These are phyloP conservation scores for Psilocybe azurescens DNA, from an alignment of 768 basidiomycete genomes.

Conservation along the genomic window DNA sequence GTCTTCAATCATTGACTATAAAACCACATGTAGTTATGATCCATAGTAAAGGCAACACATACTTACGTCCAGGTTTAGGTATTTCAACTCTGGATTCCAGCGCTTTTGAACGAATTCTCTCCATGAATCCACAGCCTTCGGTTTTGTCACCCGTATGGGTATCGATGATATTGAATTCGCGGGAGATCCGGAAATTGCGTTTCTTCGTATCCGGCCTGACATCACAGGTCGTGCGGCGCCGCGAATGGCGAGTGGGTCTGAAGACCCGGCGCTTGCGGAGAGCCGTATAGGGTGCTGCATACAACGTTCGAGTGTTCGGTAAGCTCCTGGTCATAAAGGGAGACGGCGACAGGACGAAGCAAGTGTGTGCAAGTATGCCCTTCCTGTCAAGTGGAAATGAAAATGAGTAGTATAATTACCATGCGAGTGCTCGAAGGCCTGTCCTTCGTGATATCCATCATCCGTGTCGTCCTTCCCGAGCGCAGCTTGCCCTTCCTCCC, in stretches of 20 bases:
- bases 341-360: constrained; percentile 42
- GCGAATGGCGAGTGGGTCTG: constrained; percentile 66
- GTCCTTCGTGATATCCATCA: constrained; percentile 65
- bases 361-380: constrained; percentile 32
- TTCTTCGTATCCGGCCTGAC: constrained; percentile 64
- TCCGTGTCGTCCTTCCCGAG: constrained; percentile 58
- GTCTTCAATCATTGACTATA: constrained; percentile 80
- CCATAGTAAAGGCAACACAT: constrained; percentile 6
- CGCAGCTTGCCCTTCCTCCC: constrained; percentile 77
- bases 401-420: constrained; percentile 68
- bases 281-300: constrained; percentile 38
- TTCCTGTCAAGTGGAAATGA: constrained; percentile 35
- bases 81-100: constrained; percentile 71
- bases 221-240: constrained; percentile 57
- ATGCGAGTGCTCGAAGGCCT: constrained; percentile 51
- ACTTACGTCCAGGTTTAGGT: constrained; percentile 85
- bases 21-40: constrained; percentile 26
- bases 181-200: constrained; percentile 43
- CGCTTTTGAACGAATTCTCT: constrained; percentile 73
- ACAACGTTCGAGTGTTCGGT: constrained; percentile 40
- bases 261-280: constrained; percentile 40
- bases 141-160: constrained; percentile 27
- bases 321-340: constrained; percentile 43
- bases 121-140: constrained; percentile 69
- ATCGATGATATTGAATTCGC: constrained; percentile 21